phyloP scores from a whole-genome alignment of 2,329 filamentous ascomycete species.

The Diaporthe velutina region DNA sequence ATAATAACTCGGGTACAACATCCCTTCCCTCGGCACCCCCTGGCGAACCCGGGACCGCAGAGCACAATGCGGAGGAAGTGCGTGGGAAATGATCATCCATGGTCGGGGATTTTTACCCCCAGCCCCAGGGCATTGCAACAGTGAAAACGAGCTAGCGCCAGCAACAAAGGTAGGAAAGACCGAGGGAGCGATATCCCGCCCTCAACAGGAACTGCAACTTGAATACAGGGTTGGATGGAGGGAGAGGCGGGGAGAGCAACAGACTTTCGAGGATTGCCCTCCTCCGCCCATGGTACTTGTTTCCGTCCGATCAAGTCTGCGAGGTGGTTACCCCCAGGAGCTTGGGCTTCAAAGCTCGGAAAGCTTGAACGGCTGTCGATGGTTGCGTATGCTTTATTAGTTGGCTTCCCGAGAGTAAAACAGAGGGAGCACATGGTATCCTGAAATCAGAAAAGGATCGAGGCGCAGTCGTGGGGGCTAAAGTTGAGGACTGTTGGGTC shows the following conservation, averaged over 20 bases:
- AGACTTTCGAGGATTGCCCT: slow-evolving; percentile 9
- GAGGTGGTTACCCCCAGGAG: not conserved
- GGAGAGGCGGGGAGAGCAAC: not conserved
- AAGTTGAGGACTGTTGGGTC: not conserved
- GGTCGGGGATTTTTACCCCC: slow-evolving; percentile 18
- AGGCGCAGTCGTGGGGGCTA: not conserved
- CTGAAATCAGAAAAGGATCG: not conserved
- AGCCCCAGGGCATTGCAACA: slow-evolving; percentile 4
- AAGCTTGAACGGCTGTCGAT: slow-evolving; percentile 13
- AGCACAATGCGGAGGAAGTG: not conserved
- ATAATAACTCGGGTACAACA: slow-evolving; percentile 16
- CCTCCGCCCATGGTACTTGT: not conserved
- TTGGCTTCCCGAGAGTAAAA: not conserved
- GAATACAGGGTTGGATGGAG: not conserved
- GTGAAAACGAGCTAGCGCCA: not conserved
- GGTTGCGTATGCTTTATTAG: not conserved
- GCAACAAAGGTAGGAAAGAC: not conserved
- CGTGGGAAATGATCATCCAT: slow-evolving; percentile 21
- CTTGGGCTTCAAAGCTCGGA: slow-evolving; percentile 23
- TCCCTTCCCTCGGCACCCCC: slow-evolving; percentile 1
- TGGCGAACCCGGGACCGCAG: slow-evolving; percentile 6
- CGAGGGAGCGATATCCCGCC: slow-evolving; percentile 4
- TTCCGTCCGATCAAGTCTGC: slow-evolving; percentile 17
- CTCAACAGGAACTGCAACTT: not conserved
- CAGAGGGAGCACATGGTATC: not conserved